Conservation (phyloP, 345 rosid species). For the Zanthoxylum bungeanum region DNA sequence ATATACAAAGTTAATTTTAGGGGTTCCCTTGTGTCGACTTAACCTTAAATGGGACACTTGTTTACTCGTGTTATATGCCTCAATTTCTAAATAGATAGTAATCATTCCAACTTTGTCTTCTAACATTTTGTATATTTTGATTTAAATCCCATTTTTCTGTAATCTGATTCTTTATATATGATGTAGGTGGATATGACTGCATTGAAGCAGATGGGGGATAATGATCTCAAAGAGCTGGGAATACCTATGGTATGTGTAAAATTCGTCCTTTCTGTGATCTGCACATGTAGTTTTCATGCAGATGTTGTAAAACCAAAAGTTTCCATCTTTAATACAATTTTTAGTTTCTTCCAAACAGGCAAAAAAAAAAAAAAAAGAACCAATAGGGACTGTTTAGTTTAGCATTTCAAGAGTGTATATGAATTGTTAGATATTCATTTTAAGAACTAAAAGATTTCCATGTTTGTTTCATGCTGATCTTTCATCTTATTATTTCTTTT, state of each 20-base stretch:
- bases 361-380: no score
- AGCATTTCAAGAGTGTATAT: no score
- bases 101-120: background rate
- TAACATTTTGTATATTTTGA: background rate
- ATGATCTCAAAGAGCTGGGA: slow-evolving; percentile 55
- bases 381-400: no score
- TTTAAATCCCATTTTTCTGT: background rate
- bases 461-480: no score
- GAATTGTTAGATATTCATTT: no score
- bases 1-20: background rate
- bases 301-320: no score
- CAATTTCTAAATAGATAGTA: background rate
- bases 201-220: slow-evolving; percentile 51
- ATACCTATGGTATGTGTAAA: slow-evolving; percentile 48
- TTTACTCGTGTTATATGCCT: no score
- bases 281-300: background rate
- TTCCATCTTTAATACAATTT: no score
- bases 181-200: slow-evolving; percentile 56
- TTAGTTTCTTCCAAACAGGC: no score
- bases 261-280: background rate
- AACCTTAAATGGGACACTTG: no score
- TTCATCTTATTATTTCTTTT: background rate
- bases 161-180: slow-evolving; percentile 16
- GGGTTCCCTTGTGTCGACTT: background rate
- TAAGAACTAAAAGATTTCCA: no score